Evolutionary conservation across 805 yeast genomes (phyloP).

Genomic region (Sungouiozyma ichnusensis): DNA sequence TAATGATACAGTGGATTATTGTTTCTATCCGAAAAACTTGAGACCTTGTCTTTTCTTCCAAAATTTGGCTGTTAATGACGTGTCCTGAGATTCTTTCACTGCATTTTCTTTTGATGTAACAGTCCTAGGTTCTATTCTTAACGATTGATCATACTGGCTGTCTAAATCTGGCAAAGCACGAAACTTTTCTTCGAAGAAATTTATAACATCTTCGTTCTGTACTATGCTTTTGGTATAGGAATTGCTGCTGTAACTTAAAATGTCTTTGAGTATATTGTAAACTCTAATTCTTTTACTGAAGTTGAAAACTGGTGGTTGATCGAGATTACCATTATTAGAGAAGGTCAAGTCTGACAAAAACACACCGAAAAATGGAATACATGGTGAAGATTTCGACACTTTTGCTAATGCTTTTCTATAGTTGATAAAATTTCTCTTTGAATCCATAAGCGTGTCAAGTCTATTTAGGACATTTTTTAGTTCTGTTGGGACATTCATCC

Average conservation of each 20-base stretch:
- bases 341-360: constrained; percentile 83
- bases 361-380: constrained; percentile 90
- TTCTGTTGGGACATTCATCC: constrained; percentile 59
- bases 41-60: constrained; percentile 3
- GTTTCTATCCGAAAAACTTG: constrained; percentile 2
- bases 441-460: constrained; percentile 79
- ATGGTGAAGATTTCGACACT: constrained; percentile 52
- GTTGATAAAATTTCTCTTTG: constrained; percentile 74
- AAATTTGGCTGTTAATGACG: neutral
- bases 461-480: constrained; percentile 45
- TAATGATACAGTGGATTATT: no score
- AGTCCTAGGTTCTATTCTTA: constrained; percentile 58
- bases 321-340: constrained; percentile 80
- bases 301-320: constrained; percentile 59
- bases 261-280: constrained; percentile 60
- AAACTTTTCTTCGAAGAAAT: constrained; percentile 24
- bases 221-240: constrained; percentile 47
- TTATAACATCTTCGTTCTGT: constrained; percentile 53
- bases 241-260: constrained; percentile 56
- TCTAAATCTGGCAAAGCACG: constrained; percentile 55
- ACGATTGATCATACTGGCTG: constrained; percentile 64
- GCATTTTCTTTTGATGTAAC: neutral
- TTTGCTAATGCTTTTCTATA: constrained; percentile 72
- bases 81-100: neutral
- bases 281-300: constrained; percentile 70